Percentiles rank a stretch among this genome's conserved stretches.
Evolutionary conservation across 2,329 filamentous ascomycete species (phyloP).

Genomic region (Scedosporium apiospermum): DNA sequence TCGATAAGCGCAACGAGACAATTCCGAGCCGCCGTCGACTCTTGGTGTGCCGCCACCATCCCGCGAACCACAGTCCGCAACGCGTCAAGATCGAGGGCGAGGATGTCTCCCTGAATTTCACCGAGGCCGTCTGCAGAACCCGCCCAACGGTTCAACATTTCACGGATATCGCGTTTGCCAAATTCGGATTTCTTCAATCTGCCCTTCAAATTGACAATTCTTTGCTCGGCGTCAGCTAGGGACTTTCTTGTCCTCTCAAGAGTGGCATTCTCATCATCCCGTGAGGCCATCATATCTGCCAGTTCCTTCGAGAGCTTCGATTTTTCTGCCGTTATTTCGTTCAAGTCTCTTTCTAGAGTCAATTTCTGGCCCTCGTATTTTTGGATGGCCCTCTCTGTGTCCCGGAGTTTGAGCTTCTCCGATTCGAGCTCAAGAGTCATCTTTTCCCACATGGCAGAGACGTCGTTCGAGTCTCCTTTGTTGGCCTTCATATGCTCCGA

Average conservation of each 20-base stretch:
- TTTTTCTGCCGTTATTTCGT: background rate
- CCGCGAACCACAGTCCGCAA: constrained; percentile 2
- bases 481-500: constrained; percentile 12
- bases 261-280: background rate
- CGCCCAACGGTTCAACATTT: constrained; percentile 8
- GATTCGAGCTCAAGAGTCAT: background rate
- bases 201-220: constrained; percentile 9
- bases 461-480: background rate
- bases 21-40: background rate
- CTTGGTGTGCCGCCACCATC: background rate
- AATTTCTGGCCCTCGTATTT: background rate
- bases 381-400: background rate
- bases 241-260: constrained; percentile 3
- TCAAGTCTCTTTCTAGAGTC: background rate
- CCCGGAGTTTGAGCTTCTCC: background rate
- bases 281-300: background rate
- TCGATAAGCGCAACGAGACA: constrained; percentile 5
- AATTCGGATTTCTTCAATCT: constrained; percentile 9
- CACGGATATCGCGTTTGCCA: constrained; percentile 2
- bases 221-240: constrained; percentile 9
- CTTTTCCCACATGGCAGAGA: background rate
- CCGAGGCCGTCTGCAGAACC: constrained; percentile 4
- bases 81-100: constrained; percentile 2
- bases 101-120: constrained; percentile 4
- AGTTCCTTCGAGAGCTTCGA: background rate